Conservation (phyloP, 257 asterid genomes). For the Rubia yunnanensis region DNA sequence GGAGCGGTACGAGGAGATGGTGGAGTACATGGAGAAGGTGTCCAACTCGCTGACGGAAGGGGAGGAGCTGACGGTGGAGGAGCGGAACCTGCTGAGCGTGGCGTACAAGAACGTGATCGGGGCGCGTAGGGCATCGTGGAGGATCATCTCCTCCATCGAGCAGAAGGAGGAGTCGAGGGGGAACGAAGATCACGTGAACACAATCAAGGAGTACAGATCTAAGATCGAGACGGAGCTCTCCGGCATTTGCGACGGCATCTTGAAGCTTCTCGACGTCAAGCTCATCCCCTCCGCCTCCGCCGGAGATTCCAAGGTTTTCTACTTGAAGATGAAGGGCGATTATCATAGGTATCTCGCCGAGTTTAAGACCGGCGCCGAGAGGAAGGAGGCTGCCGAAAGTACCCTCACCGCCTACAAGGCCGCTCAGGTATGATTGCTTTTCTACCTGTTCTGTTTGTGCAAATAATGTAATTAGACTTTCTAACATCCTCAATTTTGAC, state of each 20-base stretch:
- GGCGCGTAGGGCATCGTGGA: slow-evolving; percentile 65
- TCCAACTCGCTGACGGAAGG: slow-evolving; percentile 33
- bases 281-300: slow-evolving; percentile 49
- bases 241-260: slow-evolving; percentile 61
- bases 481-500: too few species aligned
- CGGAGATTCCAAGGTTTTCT: slow-evolving; percentile 76
- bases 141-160: slow-evolving; percentile 67
- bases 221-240: slow-evolving; percentile 68
- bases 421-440: slow-evolving; percentile 49
- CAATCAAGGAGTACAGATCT: slow-evolving; percentile 51
- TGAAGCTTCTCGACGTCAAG: slow-evolving; percentile 48
- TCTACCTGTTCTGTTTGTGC: background rate
- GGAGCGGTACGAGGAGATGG: slow-evolving; percentile 73
- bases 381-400: slow-evolving; percentile 80
- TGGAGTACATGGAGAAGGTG: slow-evolving; percentile 63
- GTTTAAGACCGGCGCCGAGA: slow-evolving; percentile 54
- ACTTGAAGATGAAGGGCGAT: slow-evolving; percentile 81
- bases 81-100: slow-evolving; percentile 59
- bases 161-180: slow-evolving; percentile 80
- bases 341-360: slow-evolving; percentile 76
- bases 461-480: too few species aligned
- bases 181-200: slow-evolving; percentile 57
- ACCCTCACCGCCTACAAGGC: slow-evolving; percentile 77
- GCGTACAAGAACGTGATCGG: slow-evolving; percentile 77
- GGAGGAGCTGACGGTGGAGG: slow-evolving; percentile 63